Base-by-base conservation (phyloP, 352 stramenopile genomes). In the Phytophthora cryptogea region DNA sequence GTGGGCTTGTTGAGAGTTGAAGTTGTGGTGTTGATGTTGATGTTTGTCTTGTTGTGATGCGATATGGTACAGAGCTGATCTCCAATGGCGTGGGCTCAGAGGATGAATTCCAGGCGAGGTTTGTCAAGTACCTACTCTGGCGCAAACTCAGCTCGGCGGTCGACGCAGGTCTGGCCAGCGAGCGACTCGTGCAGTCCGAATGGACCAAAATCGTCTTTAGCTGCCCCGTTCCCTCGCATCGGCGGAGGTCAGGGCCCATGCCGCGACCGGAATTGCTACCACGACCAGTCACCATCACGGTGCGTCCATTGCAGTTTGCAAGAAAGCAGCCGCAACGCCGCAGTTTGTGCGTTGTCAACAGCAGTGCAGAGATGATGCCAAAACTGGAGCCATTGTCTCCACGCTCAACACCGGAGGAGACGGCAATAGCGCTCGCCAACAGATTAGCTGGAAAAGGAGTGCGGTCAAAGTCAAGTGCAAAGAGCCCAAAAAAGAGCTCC, bases 201-300 rank as follows among this genome's bases (percentile, higher is more conserved):
- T 92, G 83, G 83, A 92, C 88, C 56, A 90, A 90, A 68, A 92
- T 92, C 42, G 78, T 88, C 28, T 84, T 92, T 32, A 84, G 78
- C 41, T 80, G 53, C 37, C 72, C 27, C 48, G 71, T 53, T 8
- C 66, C 60, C 47, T 37, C 39, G 9, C 63, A 77, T 67, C 69
- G 68, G 14, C 58, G 59, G 20, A 67, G 70, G 36, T 74, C 61
- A 16, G 70, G 69, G 11, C 70, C 73, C 4, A 82, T 81, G 72
- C 49, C 59, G 50, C 58, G 72, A 30, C 54, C 77, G 17, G 60
- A 68, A 52, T 45, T 92, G 44, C 52, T 92, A 43, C 63, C 66
- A 13, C 77, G 78, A 27, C 78, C 83, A 5, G 72, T 92, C 28
- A 78, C 64, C 8, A 83, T 88, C 53, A 92, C 80, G 11, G 64